Evolutionary conservation across 2,329 filamentous ascomycete genomes (phyloP), one percentile per base, ranked within the genome.

Genomic region (Paecilomyces sp.): DNA sequence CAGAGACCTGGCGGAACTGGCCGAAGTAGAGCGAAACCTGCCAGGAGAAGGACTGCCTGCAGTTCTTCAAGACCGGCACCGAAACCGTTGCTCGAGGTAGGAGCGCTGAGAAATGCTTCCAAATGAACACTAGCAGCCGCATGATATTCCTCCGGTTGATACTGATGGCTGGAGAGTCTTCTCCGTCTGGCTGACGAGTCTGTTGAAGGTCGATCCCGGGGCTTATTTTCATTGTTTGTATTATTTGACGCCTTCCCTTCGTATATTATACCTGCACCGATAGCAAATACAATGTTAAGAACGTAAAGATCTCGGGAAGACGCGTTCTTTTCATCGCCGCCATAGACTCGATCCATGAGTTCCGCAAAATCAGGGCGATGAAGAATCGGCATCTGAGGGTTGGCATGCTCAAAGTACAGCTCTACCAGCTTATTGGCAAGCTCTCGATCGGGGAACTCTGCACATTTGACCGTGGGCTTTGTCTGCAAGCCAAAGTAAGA

Each of bases 401-500:
- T 97, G 1, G 93, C 91, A 72, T 97, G 90, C 76, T 97, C 91
- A 73, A 97, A 97, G 74, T 97, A 97, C 41, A 97, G 83, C 58
- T 87, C 85, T 41, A 91, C 87, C 18, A 97, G 82, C 61, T 86
- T 84, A 58, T 84, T 76, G 0, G 87, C 93, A 2, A 96, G 80
- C 33, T 89, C 85, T 63, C 84, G 86, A 63, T 90, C 86, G 0
- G 94, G 94, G 67, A 97, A 97, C 0, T 86, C 82, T 0, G 92
- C 92, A 53, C 90, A 89, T 62, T 90, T 87, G 70, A 97, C 94
- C 15, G 87, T 91, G 1, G 92, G 91, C 67, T 89, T 92, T 2
- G 91, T 95, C 67, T 97, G 92, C 53, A 97, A 79, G n/a, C 93
- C 93, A 70, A 97, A 97, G 80, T 97, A 97, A 0, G 92, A 96